phyloP scores from a whole-genome alignment of 257 asterid species.

The Rauvolfia tetraphylla region DNA sequence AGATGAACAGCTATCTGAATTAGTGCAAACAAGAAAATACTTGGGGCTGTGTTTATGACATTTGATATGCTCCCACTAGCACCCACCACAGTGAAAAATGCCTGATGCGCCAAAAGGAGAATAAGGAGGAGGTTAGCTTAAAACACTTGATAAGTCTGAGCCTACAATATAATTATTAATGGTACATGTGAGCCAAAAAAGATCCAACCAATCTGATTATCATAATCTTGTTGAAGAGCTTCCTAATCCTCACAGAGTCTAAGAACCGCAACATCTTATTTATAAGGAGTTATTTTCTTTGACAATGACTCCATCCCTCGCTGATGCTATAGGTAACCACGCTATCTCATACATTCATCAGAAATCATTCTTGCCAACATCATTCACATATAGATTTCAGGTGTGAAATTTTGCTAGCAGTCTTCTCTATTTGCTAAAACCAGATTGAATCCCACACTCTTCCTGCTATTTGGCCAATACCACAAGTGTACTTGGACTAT shows the following conservation, averaged over 20 bases:
- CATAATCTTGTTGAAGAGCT: neutral
- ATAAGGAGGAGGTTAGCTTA: neutral
- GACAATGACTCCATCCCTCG: neutral
- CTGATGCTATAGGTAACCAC: neutral
- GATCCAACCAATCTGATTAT: neutral
- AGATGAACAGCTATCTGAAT: slow-evolving; percentile 78
- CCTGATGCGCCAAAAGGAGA: slow-evolving; percentile 30
- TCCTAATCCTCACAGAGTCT: neutral
- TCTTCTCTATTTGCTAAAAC: neutral
- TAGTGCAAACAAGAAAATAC: slow-evolving; percentile 65
- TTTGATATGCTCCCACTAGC: slow-evolving; percentile 78
- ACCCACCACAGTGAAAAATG: slow-evolving; percentile 73
- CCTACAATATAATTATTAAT: no score
- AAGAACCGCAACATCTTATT: neutral
- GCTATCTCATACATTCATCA: slow-evolving; percentile 1
- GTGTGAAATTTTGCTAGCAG: neutral
- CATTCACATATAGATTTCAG: neutral
- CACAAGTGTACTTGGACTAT: neutral
- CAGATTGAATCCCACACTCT: neutral
- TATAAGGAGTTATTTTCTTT: neutral
- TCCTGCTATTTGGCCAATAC: neutral
- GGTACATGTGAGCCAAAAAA: neutral
- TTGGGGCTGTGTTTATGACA: slow-evolving; percentile 71
- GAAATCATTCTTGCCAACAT: slow-evolving; percentile 1
- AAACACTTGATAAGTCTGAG: no score